Evolutionary conservation across 176 grass and related monocot genomes (phyloP).

Genomic region (Phoenix roebelenii): DNA sequence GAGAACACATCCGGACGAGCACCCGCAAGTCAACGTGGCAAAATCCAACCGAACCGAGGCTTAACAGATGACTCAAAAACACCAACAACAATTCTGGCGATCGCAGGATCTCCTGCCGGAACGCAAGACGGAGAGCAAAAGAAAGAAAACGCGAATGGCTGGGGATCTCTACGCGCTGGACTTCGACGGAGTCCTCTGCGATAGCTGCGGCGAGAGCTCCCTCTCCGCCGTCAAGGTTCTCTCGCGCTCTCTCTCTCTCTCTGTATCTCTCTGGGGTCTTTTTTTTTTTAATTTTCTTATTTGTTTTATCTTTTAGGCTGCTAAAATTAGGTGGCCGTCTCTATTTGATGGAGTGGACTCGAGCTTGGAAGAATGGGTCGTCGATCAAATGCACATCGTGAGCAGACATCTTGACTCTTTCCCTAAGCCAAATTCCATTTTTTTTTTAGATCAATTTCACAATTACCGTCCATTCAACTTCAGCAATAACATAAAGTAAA

Average conservation of each 20-base stretch:
- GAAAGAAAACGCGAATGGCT: slow-evolving; percentile 23
- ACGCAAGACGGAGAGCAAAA: neutral
- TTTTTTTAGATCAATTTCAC: too few species aligned
- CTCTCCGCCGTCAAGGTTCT: slow-evolving; percentile 76
- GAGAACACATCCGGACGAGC: too few species aligned
- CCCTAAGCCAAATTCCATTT: too few species aligned
- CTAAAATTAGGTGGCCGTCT: slow-evolving; percentile 75
- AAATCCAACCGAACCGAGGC: too few species aligned
- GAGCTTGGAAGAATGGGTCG: slow-evolving; percentile 60
- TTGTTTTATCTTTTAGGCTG: slow-evolving; percentile 33
- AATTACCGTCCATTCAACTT: too few species aligned
- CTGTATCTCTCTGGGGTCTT: neutral
- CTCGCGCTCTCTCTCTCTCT: neutral
- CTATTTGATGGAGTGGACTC: slow-evolving; percentile 50
- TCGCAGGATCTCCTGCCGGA: too few species aligned
- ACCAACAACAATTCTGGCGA: too few species aligned
- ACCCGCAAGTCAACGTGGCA: too few species aligned
- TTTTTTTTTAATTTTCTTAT: neutral
- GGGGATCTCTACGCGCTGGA: slow-evolving; percentile 78
- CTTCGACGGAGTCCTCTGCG: slow-evolving; percentile 89
- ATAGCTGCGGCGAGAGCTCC: slow-evolving; percentile 95
- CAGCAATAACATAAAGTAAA: too few species aligned
- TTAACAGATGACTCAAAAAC: too few species aligned
- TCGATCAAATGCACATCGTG: slow-evolving; percentile 83
- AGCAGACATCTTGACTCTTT: slow-evolving; percentile 7